A percentile compares a stretch with the other conserved stretches of the same genome.
Evolutionary conservation across 2,329 filamentous ascomycete species (phyloP).

Genomic region (Ophiobolus disseminans): DNA sequence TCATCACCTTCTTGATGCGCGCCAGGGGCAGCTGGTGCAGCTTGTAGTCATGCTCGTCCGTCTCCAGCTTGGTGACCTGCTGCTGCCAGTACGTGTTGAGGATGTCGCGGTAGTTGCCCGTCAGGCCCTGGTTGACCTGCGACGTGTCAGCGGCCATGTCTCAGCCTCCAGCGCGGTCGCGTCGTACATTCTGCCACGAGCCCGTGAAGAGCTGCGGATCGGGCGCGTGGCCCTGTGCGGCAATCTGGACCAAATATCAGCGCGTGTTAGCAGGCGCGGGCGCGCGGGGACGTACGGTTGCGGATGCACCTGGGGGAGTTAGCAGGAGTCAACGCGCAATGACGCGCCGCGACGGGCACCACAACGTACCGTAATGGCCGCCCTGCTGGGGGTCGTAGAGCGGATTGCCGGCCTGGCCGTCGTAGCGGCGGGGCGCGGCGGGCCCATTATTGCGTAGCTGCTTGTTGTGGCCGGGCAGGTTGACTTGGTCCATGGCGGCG

Average conservation of each 20-base stretch:
- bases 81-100: constrained; percentile 99
- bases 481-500: constrained; percentile 47
- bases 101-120: constrained; percentile 93
- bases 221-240: constrained; percentile 86
- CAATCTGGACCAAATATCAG: constrained; percentile 69
- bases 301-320: constrained; percentile 65
- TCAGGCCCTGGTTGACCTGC: constrained; percentile 93
- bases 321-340: background rate
- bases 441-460: constrained; percentile 48
- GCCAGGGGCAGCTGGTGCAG: constrained; percentile 94
- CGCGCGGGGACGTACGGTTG: constrained; percentile 62
- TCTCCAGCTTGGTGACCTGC: constrained; percentile 93
- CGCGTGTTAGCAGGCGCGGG: constrained; percentile 15
- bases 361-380: constrained; percentile 58
- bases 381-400: constrained; percentile 56
- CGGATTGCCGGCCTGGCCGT: constrained; percentile 58
- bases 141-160: constrained; percentile 28
- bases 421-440: constrained; percentile 54
- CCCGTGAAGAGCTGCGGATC: constrained; percentile 89
- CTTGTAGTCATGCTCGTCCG: constrained; percentile 97
- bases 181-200: constrained; percentile 86
- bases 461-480: constrained; percentile 45
- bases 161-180: background rate
- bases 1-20: constrained; percentile 99
- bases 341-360: background rate